Conservation (phyloP, 1,284 basidiomycete species). For the Schizopora paradoxa region DNA sequence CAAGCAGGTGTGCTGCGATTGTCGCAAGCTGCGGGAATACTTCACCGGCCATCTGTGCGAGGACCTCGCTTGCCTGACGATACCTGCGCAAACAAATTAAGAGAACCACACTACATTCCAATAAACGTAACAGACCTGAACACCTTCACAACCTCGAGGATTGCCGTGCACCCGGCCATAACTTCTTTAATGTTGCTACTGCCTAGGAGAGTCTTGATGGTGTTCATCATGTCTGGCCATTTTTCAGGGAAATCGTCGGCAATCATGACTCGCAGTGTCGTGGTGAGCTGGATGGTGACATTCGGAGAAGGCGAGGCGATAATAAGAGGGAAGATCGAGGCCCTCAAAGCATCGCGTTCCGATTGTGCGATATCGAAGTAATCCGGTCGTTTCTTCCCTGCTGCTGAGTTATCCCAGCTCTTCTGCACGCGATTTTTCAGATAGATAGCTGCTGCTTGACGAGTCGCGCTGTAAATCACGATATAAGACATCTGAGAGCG, state of each 20-base stretch:
- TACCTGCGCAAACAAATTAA: constrained; percentile 40
- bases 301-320: constrained; percentile 58
- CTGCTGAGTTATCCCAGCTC: constrained; percentile 49
- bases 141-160: constrained; percentile 69
- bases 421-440: constrained; percentile 78
- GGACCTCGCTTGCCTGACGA: constrained; percentile 53
- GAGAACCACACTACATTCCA: constrained; percentile 1
- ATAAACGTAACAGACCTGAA: constrained; percentile 42
- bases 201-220: constrained; percentile 56
- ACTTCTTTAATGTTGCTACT: constrained; percentile 66
- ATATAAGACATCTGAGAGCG: constrained; percentile 27
- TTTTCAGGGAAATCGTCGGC: constrained; percentile 68
- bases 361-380: constrained; percentile 53
- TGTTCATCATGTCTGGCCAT: constrained; percentile 63
- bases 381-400: constrained; percentile 44
- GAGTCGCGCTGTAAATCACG: constrained; percentile 50
- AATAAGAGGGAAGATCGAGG: constrained; percentile 62
- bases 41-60: constrained; percentile 53
- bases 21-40: constrained; percentile 70
- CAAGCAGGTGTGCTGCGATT: constrained; percentile 62
- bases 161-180: constrained; percentile 71
- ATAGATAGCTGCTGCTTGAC: constrained; percentile 77
- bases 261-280: constrained; percentile 64
- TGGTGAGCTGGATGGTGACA: constrained; percentile 70
- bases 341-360: constrained; percentile 66